phyloP scores from a whole-genome alignment of 805 yeast species.

The Yamadazyma philogaea region DNA sequence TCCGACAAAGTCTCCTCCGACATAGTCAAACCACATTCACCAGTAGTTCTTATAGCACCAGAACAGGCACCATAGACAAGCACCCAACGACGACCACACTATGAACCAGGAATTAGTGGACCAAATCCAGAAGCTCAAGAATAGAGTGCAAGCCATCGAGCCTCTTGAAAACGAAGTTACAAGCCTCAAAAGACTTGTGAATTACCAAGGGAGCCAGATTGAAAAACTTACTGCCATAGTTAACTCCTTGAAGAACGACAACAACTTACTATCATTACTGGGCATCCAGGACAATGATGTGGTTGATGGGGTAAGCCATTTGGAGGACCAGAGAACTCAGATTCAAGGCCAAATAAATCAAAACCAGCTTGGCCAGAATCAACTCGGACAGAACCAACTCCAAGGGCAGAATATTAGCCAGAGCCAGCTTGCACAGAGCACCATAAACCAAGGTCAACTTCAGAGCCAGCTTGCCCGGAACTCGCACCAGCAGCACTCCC shows the following conservation, averaged over 20 bases:
- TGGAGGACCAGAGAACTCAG: conserved; percentile 4
- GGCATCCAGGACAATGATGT: conserved; percentile 13
- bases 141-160: conserved; percentile 22
- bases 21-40: neutral
- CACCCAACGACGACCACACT: neutral
- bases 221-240: conserved; percentile 36
- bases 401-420: neutral
- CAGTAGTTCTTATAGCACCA: neutral
- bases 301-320: neutral
- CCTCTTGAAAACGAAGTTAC: conserved; percentile 30
- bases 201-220: conserved; percentile 35
- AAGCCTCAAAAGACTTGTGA: conserved; percentile 34
- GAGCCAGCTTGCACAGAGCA: neutral
- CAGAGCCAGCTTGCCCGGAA: neutral
- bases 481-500: neutral
- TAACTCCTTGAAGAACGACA: conserved; percentile 27
- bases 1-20: neutral
- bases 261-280: conserved; percentile 23
- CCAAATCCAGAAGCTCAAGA: conserved; percentile 13
- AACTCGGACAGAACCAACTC: neutral
- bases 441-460: neutral
- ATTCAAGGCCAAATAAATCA: neutral
- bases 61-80: neutral
- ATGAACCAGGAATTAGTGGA: conserved; percentile 6
- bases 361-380: neutral